Evolutionary conservation across 331 rosid genomes (phyloP).

Genomic region (Prunus yedoensis): DNA sequence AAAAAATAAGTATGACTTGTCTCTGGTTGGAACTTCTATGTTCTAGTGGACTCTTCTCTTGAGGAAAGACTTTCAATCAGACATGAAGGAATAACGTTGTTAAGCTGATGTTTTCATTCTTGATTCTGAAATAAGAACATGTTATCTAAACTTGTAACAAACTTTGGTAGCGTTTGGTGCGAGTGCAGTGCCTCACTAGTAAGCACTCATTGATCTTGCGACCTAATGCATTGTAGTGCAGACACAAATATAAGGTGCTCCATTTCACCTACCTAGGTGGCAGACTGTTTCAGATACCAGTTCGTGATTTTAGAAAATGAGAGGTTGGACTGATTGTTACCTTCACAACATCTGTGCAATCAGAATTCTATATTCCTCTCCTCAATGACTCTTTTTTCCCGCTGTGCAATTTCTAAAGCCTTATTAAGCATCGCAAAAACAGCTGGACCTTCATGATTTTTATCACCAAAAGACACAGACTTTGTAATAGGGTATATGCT

Average conservation of each 20-base stretch:
- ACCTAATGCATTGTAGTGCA: too few species aligned
- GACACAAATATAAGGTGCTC: conserved; percentile 13
- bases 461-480: too few species aligned
- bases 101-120: background rate
- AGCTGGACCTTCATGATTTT: conserved; percentile 73
- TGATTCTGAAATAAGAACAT: background rate
- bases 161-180: too few species aligned
- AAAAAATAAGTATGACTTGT: background rate
- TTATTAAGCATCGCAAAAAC: conserved; percentile 68
- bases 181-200: too few species aligned
- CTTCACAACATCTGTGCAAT: conserved; percentile 86
- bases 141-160: background rate
- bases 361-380: conserved; percentile 82
- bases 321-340: conserved; percentile 34
- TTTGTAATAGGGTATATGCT: too few species aligned
- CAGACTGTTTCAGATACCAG: background rate
- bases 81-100: background rate
- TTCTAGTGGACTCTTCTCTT: background rate
- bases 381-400: conserved; percentile 63
- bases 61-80: background rate
- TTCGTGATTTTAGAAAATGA: background rate
- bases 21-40: background rate
- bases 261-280: too few species aligned
- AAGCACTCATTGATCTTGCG: too few species aligned
- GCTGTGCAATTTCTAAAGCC: conserved; percentile 59